Evolutionary conservation across 2,329 filamentous ascomycete genomes (phyloP), one percentile per base, ranked within the genome.

Genomic region (Sporothrix euskadiensis): DNA sequence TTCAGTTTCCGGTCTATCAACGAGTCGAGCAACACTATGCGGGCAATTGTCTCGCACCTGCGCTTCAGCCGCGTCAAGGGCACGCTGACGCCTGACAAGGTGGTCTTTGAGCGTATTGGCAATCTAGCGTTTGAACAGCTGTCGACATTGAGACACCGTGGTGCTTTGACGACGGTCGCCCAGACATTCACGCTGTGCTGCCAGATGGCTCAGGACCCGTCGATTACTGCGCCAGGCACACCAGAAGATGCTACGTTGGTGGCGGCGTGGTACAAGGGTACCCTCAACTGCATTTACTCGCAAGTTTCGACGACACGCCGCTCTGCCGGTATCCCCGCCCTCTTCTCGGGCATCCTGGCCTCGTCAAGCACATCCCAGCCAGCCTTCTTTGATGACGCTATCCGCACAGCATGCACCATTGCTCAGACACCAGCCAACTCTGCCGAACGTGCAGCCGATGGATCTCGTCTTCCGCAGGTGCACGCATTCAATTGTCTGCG

Each of bases 1-100:
- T 99, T 96, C 81, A 97, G 94, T 75, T 99, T 97, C 87, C 89
- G 96, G 77, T 93, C 94, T 6, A 86, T 98, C n/a, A 95, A 97
- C 75, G 96, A 99, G 82, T 93, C 94, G 22, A 96, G 94, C 80
- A 90, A 93, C 73, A 83, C 97, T 4, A 85, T 95, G 80, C 88
- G 90, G 75, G 85, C 86, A 0, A 86, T 92, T 52, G 82, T 91
- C 30, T 81, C 84, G 32, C 88, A 88, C 19, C 80, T 85, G 22
- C 85, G 85, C 32, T 85, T 87, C 70, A 83, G 83, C 19, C 83
- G 84, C 10, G 78, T 81, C 12, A 75, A 78, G 8, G 83, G 83
- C 2, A 80, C 81, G 39, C 83, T 90, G 0, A 81, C 84, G n/a
- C 86, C 87, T 1, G 82, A 84, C 1, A 78, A 80, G 10, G 81